Conservation (phyloP, 2,329 filamentous ascomycete genomes). For the Beauveria sp. region DNA sequence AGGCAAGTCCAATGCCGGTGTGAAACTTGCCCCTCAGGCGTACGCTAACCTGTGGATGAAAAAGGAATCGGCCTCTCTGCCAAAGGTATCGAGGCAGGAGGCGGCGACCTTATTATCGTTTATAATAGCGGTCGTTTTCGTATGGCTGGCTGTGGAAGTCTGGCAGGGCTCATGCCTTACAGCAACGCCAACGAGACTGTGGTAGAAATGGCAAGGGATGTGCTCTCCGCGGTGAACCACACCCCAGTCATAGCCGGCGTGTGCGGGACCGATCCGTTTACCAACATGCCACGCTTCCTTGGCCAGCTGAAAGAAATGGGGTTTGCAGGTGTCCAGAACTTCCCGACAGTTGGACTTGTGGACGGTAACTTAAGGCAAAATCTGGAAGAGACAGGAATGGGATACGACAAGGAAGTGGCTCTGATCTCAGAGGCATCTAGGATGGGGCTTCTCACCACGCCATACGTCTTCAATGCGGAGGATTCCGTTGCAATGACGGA, state of each 20-base stretch:
- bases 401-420: slow-evolving; percentile 58
- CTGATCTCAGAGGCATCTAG: slow-evolving; percentile 53
- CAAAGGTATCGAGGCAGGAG: slow-evolving; percentile 62
- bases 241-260: slow-evolving; percentile 64
- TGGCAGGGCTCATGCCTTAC: slow-evolving; percentile 65
- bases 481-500: slow-evolving; percentile 55
- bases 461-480: slow-evolving; percentile 59
- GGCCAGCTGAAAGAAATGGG: slow-evolving; percentile 52
- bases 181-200: slow-evolving; percentile 64
- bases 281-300: slow-evolving; percentile 53
- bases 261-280: slow-evolving; percentile 63
- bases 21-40: no score
- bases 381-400: slow-evolving; percentile 67
- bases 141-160: slow-evolving; percentile 63
- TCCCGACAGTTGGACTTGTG: slow-evolving; percentile 64
- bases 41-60: slow-evolving; percentile 40
- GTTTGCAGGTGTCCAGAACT: slow-evolving; percentile 65
- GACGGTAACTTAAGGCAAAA: slow-evolving; percentile 60
- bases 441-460: slow-evolving; percentile 57
- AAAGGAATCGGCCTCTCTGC: slow-evolving; percentile 61
- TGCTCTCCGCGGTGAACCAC: slow-evolving; percentile 54
- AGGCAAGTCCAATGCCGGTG: no score
- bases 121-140: slow-evolving; percentile 67
- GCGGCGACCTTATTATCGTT: slow-evolving; percentile 62
- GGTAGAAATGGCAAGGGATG: slow-evolving; percentile 58